Percentiles rank a stretch among this genome's conserved stretches.
Evolutionary conservation across 1,284 basidiomycete species (phyloP).

Genomic region (Cutaneotrichosporon cyanovorans): DNA sequence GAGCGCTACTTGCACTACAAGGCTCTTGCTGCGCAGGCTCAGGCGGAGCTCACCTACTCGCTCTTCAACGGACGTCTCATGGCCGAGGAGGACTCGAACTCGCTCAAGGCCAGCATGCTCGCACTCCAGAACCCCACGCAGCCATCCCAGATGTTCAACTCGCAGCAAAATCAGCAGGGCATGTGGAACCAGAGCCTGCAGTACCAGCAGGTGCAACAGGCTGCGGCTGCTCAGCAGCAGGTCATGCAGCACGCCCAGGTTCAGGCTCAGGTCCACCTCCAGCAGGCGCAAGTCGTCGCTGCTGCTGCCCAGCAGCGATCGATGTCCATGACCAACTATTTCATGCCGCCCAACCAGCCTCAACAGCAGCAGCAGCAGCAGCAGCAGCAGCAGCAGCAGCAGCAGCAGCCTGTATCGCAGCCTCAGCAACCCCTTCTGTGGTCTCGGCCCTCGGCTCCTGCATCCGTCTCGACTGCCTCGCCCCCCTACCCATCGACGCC

Average conservation of each 20-base stretch:
- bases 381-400: neutral
- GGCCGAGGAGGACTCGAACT: constrained; percentile 13
- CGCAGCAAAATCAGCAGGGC: constrained; percentile 16
- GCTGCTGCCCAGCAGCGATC: constrained; percentile 24
- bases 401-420: neutral
- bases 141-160: constrained; percentile 25
- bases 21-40: constrained; percentile 34
- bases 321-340: constrained; percentile 21
- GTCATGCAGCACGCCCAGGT: constrained; percentile 26
- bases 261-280: constrained; percentile 23
- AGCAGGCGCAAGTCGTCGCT: constrained; percentile 25
- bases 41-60: constrained; percentile 25
- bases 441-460: constrained; percentile 19
- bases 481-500: constrained; percentile 28
- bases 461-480: constrained; percentile 17
- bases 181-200: constrained; percentile 16
- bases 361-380: neutral
- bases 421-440: constrained; percentile 8
- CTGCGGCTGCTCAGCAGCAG: constrained; percentile 8
- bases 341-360: constrained; percentile 11
- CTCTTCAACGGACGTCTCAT: constrained; percentile 18
- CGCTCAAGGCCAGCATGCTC: constrained; percentile 25
- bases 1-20: constrained; percentile 42
- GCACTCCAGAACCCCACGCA: constrained; percentile 24
- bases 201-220: constrained; percentile 24